phyloP scores from a whole-genome alignment of 1,139 yeast species.

The Yamadazyma jaroonii region DNA sequence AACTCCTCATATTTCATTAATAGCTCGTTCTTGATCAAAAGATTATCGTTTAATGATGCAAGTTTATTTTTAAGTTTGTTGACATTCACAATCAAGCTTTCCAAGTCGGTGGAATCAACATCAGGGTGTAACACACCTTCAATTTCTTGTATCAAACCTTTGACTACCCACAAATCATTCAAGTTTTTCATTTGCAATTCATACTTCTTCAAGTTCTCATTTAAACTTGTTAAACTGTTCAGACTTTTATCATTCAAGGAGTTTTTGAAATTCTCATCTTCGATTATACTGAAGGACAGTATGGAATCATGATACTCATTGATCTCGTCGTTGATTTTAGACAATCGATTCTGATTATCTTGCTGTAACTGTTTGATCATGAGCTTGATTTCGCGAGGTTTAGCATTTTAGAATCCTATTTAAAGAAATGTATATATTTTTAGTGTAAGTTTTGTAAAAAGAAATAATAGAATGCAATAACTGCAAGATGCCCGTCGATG shows the following conservation, averaged over 20 bases:
- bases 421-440: neutral
- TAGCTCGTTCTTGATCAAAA: constrained; percentile 14
- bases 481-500: constrained; percentile 24
- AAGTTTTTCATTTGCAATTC: constrained; percentile 17
- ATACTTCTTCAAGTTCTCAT: constrained; percentile 16
- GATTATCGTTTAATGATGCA: constrained; percentile 6
- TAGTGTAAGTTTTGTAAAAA: constrained; percentile 34
- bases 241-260: constrained; percentile 1
- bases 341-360: constrained; percentile 2
- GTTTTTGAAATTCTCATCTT: constrained; percentile 15
- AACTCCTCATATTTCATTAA: constrained; percentile 11
- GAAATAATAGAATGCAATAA: constrained; percentile 36
- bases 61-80: constrained; percentile 16
- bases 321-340: constrained; percentile 5
- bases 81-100: constrained; percentile 16
- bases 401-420: neutral
- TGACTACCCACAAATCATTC: constrained; percentile 22
- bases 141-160: constrained; percentile 21
- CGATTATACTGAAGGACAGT: constrained; percentile 16
- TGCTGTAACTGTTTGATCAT: constrained; percentile 10
- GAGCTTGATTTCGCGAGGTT: constrained; percentile 1
- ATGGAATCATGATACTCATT: constrained; percentile 10
- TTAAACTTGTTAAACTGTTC: constrained; percentile 18
- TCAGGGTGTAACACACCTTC: constrained; percentile 12
- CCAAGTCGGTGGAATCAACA: constrained; percentile 18